Evolutionary conservation across 495 filamentous ascomycete species (phyloP).

Genomic region (Daldinia grandis): DNA sequence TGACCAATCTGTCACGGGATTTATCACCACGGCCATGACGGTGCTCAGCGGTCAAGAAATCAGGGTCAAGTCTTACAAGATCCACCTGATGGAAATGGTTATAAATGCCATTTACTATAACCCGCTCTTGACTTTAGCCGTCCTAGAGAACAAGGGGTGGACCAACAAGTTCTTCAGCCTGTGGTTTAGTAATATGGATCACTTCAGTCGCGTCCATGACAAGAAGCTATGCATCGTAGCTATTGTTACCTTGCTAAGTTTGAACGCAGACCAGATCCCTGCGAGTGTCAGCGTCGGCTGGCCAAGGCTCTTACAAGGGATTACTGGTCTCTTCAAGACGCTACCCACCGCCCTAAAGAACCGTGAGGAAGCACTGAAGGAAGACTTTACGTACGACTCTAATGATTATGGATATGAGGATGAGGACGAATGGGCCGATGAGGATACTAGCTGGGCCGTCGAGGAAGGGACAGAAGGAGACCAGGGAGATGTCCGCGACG

Average conservation of each 20-base stretch:
- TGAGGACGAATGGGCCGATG: conserved; percentile 78
- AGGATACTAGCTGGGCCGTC: conserved; percentile 63
- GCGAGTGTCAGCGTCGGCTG: conserved; percentile 91
- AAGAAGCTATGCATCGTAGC: conserved; percentile 97
- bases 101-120: conserved; percentile 99
- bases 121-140: conserved; percentile 78
- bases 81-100: conserved; percentile 98
- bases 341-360: conserved; percentile 86
- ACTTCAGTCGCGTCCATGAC: conserved; percentile 92
- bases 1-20: conserved; percentile 84
- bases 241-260: conserved; percentile 81
- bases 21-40: conserved; percentile 87
- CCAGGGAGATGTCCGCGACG: conserved; percentile 77
- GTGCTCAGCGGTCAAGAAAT: conserved; percentile 74
- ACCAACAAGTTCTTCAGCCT: conserved; percentile 99
- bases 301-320: conserved; percentile 90
- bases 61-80: conserved; percentile 87
- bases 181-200: conserved; percentile 97
- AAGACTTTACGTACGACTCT: conserved; percentile 78
- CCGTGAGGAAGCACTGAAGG: conserved; percentile 91
- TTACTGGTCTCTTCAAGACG: conserved; percentile 89
- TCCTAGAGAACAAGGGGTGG: conserved; percentile 89
- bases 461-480: conserved; percentile 60
- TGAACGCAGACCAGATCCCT: conserved; percentile 81
- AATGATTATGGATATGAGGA: conserved; percentile 78